Evolutionary conservation across 2,329 filamentous ascomycete genomes (phyloP).

Genomic region (Blastomyces parvus): DNA sequence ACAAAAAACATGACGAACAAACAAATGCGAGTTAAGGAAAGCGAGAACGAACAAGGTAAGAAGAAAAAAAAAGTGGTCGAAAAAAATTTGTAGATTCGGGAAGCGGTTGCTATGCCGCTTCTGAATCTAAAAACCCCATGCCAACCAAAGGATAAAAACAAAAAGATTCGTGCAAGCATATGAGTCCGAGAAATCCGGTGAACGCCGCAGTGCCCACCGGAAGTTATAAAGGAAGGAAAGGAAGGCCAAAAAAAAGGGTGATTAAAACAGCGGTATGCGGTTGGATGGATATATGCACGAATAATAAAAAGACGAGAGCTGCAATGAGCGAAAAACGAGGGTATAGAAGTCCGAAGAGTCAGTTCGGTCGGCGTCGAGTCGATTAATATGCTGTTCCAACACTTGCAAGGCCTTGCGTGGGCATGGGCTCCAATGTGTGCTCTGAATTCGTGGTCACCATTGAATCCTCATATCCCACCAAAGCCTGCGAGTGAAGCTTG

Average conservation of each 20-base stretch:
- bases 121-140: not conserved
- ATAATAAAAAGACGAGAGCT: conserved; percentile 11
- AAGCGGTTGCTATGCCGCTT: conserved; percentile 2
- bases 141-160: no score
- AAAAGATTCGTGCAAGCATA: not conserved
- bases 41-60: conserved; percentile 5
- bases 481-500: conserved; percentile 88
- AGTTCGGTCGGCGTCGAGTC: conserved; percentile 12
- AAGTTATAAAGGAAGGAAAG: conserved; percentile 8
- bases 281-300: conserved; percentile 15
- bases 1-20: conserved; percentile 32
- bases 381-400: conserved; percentile 35
- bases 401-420: conserved; percentile 36
- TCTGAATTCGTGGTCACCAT: conserved; percentile 19
- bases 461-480: conserved; percentile 80
- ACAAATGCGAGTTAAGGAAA: conserved; percentile 28
- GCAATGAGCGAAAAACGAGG: conserved; percentile 14
- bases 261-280: conserved; percentile 16
- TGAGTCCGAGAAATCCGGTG: conserved; percentile 7
- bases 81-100: not conserved
- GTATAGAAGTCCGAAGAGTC: conserved; percentile 17
- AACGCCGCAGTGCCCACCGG: conserved; percentile 8
- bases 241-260: conserved; percentile 8
- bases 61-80: not conserved
- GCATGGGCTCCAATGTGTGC: conserved; percentile 35